These are phyloP conservation scores for Cystobasidium sp. DNA, from an alignment of 1,284 basidiomycete species.

Conservation along the genomic window DNA sequence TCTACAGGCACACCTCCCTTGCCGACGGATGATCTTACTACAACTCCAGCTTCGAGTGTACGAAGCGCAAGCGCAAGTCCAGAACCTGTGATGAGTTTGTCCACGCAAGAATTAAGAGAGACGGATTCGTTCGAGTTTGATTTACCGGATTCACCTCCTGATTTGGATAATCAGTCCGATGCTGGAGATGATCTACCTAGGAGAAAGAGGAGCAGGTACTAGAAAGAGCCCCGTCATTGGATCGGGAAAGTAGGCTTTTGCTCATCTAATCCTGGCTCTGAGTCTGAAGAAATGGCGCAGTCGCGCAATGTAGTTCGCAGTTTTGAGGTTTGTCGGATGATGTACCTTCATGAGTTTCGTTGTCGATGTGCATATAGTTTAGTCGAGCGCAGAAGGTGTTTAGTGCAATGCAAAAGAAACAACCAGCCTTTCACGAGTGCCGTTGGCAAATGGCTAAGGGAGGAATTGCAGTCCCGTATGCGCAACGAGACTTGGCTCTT, in stretches of 20 bases:
- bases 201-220: conserved; percentile 14
- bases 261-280: not conserved
- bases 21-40: not conserved
- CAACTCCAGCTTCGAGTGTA: conserved; percentile 1
- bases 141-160: conserved; percentile 14
- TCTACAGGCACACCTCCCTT: not conserved
- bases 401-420: too few relatives aligned
- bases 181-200: not conserved
- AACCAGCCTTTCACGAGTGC: too few relatives aligned
- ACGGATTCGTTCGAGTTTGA: not conserved
- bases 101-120: conserved; percentile 11
- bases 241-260: not conserved
- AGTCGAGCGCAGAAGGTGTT: too few relatives aligned
- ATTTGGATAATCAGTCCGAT: conserved; percentile 21
- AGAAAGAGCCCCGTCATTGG: not conserved
- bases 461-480: too few relatives aligned
- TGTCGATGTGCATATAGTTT: too few relatives aligned
- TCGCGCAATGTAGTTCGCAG: too few relatives aligned
- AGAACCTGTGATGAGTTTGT: conserved; percentile 10
- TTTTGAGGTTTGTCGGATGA: too few relatives aligned
- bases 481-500: not conserved
- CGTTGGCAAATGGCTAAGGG: not conserved
- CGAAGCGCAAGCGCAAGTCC: not conserved
- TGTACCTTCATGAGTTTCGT: too few relatives aligned
- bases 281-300: not conserved